phyloP scores from a whole-genome alignment of 2,329 filamentous ascomycete genomes.

The Hawksworthiomyces lignivorus region DNA sequence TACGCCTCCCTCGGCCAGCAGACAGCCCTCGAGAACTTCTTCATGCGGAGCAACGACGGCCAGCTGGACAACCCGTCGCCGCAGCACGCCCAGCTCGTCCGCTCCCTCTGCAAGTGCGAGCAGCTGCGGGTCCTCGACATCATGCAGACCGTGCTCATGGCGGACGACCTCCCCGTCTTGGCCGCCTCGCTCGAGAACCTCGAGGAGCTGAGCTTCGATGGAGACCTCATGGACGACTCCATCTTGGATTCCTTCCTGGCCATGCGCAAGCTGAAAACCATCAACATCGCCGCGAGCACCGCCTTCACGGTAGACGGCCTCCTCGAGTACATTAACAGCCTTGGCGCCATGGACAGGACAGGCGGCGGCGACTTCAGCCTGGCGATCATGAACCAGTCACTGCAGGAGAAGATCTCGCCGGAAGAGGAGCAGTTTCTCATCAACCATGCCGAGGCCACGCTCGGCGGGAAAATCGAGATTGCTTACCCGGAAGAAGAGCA shows the following conservation, averaged over 20 bases:
- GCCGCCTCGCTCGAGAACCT: slow-evolving; percentile 37
- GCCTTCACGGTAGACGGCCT: slow-evolving; percentile 46
- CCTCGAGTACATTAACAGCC: slow-evolving; percentile 28
- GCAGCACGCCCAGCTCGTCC: slow-evolving; percentile 25
- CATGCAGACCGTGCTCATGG: slow-evolving; percentile 40
- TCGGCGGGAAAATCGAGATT: slow-evolving; percentile 28
- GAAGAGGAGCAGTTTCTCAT: slow-evolving; percentile 20
- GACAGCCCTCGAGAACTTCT: slow-evolving; percentile 30
- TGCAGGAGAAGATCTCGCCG: slow-evolving; percentile 20
- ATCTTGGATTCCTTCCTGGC: slow-evolving; percentile 28
- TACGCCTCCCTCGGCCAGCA: slow-evolving; percentile 46
- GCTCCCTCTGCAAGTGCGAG: slow-evolving; percentile 40
- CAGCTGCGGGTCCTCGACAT: slow-evolving; percentile 47
- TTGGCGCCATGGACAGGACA: slow-evolving; percentile 20
- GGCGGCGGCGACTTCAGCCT: slow-evolving; percentile 22
- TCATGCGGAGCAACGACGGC: slow-evolving; percentile 15
- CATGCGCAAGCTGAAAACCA: slow-evolving; percentile 39
- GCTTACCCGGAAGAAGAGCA: slow-evolving; percentile 29
- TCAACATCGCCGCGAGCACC: slow-evolving; percentile 48
- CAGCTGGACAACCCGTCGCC: slow-evolving; percentile 18
- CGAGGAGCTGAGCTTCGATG: slow-evolving; percentile 49
- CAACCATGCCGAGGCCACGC: slow-evolving; percentile 16
- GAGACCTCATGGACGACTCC: slow-evolving; percentile 41
- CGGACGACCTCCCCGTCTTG: slow-evolving; percentile 41
- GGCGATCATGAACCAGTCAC: slow-evolving; percentile 26